Base-by-base conservation (phyloP, 495 filamentous ascomycete species). In the Penicillium flavigenum region DNA sequence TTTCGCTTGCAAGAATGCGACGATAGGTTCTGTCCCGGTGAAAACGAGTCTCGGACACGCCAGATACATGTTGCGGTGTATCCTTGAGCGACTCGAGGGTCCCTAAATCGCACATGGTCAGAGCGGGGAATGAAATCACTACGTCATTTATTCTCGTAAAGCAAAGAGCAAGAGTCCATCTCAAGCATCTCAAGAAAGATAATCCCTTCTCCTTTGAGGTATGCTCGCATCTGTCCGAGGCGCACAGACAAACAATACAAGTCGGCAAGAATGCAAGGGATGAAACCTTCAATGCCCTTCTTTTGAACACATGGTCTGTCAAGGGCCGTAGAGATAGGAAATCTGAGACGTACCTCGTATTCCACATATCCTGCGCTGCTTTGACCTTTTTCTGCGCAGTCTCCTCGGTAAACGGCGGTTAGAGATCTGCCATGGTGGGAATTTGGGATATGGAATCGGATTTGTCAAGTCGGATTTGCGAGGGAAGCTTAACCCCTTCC, bases 291-390 rank as follows among this genome's bases (percentile, higher is more conserved):
- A 34, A 14, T 27, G 29, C 59, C 67, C 62, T 64, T 60, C 39
- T 51, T 59, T 44, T 39, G 36, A 29, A 58, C 66, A 66, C 56
- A 61, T 68, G 66, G 65, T n/a, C 22, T n/a, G 48, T 49, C 31
- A 41, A 7, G 44, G 50, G 27, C n/a, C 42, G 24, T 38, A 49
- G 6, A 19, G 31, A 57, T 47, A 17, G 51, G 47, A 12, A 47
- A 42, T 36, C 34, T 9, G 41, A 31, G 36, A 60, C 71, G 67
- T 69, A 90, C 86, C 79, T 83, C 3, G 88, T 90, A 66, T 96
- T 96, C 92, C 91, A 96, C 17, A 90, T 78, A 57, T 87, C 77
- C 72, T 96, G 92, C 0, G 88, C 91, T 6, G 85, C 84, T 72
- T 96, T 96, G 57, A 96, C 91, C 68, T 96, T 96, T 54, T 81